Evolutionary conservation across 768 basidiomycete species (phyloP).

Genomic region (Sutorius australiensis): DNA sequence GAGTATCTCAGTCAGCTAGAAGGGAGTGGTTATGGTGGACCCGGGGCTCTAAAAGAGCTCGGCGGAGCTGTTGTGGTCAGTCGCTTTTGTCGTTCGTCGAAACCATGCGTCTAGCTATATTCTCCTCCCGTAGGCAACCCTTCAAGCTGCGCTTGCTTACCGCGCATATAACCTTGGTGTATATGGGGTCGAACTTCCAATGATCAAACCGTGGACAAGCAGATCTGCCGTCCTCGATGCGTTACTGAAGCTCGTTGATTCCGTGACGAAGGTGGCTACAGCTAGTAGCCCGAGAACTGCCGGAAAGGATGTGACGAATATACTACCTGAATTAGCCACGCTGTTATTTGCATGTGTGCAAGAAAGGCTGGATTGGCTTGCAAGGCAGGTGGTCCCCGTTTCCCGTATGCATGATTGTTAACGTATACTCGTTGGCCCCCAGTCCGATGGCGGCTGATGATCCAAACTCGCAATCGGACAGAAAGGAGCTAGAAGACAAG

Average conservation of each 20-base stretch:
- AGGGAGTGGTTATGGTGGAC: constrained; percentile 20
- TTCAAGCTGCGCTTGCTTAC: constrained; percentile 71
- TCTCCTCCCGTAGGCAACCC: constrained; percentile 49
- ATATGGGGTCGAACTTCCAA: constrained; percentile 73
- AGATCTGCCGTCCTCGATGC: constrained; percentile 62
- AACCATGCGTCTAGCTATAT: neutral
- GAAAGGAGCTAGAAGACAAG: constrained; percentile 55
- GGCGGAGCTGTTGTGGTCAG: constrained; percentile 57
- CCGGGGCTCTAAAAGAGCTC: constrained; percentile 35
- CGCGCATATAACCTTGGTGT: constrained; percentile 65
- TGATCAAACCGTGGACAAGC: constrained; percentile 84
- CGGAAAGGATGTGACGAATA: constrained; percentile 42
- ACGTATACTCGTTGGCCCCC: neutral
- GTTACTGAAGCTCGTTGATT: constrained; percentile 66
- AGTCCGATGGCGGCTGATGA: constrained; percentile 48
- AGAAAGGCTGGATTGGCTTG: constrained; percentile 68
- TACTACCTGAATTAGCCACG: constrained; percentile 63
- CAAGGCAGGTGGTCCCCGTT: constrained; percentile 39
- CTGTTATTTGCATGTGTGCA: constrained; percentile 61
- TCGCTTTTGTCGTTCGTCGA: constrained; percentile 5
- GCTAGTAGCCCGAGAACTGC: constrained; percentile 7
- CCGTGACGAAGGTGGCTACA: constrained; percentile 40
- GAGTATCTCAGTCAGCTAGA: constrained; percentile 25
- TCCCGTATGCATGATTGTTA: neutral
- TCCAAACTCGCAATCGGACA: constrained; percentile 51